phyloP scores from a whole-genome alignment of 1,139 yeast species.

The Meyerozyma smithsonii region DNA sequence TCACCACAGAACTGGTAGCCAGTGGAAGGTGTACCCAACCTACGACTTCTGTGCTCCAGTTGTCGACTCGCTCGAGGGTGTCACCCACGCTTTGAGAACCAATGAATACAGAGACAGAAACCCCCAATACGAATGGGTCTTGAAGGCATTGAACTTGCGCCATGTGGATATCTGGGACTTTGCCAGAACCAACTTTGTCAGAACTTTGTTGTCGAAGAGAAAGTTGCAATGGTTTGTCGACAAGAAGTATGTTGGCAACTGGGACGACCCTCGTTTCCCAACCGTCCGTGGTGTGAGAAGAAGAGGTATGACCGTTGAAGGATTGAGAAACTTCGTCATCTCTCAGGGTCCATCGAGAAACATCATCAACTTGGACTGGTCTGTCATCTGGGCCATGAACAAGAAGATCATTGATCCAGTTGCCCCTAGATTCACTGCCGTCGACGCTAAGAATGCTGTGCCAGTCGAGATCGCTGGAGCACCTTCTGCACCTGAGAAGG shows the following conservation, averaged over 20 bases:
- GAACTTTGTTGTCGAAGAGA: slow-evolving; percentile 92
- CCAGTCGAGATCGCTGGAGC: slow-evolving; percentile 64
- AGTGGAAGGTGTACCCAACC: slow-evolving; percentile 95
- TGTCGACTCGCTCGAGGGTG: slow-evolving; percentile 92
- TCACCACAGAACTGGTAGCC: slow-evolving; percentile 89
- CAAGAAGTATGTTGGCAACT: slow-evolving; percentile 74
- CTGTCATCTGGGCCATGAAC: slow-evolving; percentile 93
- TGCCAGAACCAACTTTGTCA: slow-evolving; percentile 90
- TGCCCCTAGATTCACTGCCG: slow-evolving; percentile 92
- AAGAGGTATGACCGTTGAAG: slow-evolving; percentile 99
- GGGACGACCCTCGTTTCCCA: slow-evolving; percentile 99
- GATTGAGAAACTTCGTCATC: slow-evolving; percentile 84
- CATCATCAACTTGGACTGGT: slow-evolving; percentile 95
- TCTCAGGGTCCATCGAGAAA: slow-evolving; percentile 97
- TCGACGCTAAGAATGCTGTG: slow-evolving; percentile 57
- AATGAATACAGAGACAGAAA: slow-evolving; percentile 97
- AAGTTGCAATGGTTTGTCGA: slow-evolving; percentile 98
- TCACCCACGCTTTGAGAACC: slow-evolving; percentile 94
- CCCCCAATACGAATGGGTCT: slow-evolving; percentile 96
- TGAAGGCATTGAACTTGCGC: slow-evolving; percentile 72
- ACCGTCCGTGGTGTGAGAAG: slow-evolving; percentile 98
- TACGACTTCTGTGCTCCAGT: slow-evolving; percentile 98
- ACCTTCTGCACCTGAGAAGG: slow-evolving; percentile 57
- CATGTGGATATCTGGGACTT: slow-evolving; percentile 97
- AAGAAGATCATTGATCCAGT: slow-evolving; percentile 94